These are phyloP conservation scores for Castanea crenata DNA, from an alignment of 306 rosid genomes.

Conservation along the genomic window DNA sequence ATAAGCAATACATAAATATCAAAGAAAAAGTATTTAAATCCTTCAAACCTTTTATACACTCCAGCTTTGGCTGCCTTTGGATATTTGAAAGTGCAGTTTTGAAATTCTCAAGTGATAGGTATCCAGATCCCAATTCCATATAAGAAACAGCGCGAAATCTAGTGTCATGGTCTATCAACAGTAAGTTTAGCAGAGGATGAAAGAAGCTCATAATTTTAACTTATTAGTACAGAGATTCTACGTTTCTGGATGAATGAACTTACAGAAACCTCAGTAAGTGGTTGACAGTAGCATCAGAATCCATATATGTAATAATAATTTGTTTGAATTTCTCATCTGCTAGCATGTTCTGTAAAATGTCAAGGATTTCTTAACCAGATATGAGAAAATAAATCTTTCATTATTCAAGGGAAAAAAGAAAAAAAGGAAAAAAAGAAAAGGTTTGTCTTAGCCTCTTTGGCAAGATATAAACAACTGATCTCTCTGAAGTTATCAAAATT, in stretches of 20 bases:
- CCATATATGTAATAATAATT: slow-evolving; percentile 41
- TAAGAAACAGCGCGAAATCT: slow-evolving; percentile 77
- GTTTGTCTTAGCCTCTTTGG: neutral
- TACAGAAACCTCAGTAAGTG: slow-evolving; percentile 72
- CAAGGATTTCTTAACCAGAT: slow-evolving; percentile 48
- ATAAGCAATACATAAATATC: neutral
- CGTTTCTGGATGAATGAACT: slow-evolving; percentile 36
- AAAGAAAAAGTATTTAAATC: neutral
- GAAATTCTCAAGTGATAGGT: slow-evolving; percentile 60
- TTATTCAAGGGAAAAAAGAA: slow-evolving; percentile 8
- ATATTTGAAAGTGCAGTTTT: slow-evolving; percentile 61
- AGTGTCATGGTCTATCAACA: slow-evolving; percentile 25
- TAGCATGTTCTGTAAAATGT: slow-evolving; percentile 64
- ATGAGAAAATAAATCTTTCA: slow-evolving; percentile 10
- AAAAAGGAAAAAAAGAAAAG: slow-evolving; percentile 6
- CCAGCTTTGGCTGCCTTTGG: slow-evolving; percentile 78
- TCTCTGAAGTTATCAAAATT: neutral
- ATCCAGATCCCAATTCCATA: slow-evolving; percentile 73
- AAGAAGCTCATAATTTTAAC: neutral
- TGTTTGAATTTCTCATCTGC: slow-evolving; percentile 65
- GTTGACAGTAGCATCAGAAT: slow-evolving; percentile 56
- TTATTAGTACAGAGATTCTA: neutral
- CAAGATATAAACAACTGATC: neutral
- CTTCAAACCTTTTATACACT: slow-evolving; percentile 67
- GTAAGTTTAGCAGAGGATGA: slow-evolving; percentile 25